Base-by-base conservation (phyloP, 2,329 filamentous ascomycete species). In the Xylaria multiplex region DNA sequence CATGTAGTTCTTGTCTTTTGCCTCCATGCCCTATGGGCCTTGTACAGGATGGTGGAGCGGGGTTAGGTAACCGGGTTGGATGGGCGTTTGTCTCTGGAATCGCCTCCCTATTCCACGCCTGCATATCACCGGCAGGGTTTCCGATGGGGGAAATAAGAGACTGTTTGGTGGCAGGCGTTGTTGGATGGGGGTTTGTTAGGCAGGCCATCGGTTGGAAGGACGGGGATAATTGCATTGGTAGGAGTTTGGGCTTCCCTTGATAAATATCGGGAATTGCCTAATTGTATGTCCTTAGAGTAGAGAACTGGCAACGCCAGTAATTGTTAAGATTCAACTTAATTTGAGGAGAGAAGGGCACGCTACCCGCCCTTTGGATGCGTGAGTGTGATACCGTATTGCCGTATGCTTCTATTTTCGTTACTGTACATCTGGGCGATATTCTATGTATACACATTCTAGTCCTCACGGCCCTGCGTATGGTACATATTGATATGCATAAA, bases 221-320 rank as follows among this genome's bases (percentile, higher is more conserved):
- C 14, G 6, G 22, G 49, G 55, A 46, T 22, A 57, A 37, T 53
- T 58, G 63, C 58, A 65, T 65, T 5, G 40, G 27, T 24, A 42
- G 43, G 58, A 60, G 62, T 64, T 37, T 42, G 53, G 52, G 53
- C n/a, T 53, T 57, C 32, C 54, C 32, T 54, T 48, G 59, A 42
- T 48, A 16, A 46, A 7, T 27, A 55, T 49, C 24, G 24, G n/a
- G 24, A 27, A 37, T 4, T 22, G 37, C 37, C 4, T 14, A 8
- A 48, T 30, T 7, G 16, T 6, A 42, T 30, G 13, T 40, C 13
- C 24, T 40, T 55, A 53, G 49, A 30, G 9, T 55, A 55, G 50
- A 52, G 22, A 35, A 40, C 35, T 43, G 30, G 13, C n/a, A 32
- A 49, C 19, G 53, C 32, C 45, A 27, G 30, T 42, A 42, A 6